Evolutionary conservation across 2,329 filamentous ascomycete species (phyloP).

Genomic region (Fusarium lateritium): DNA sequence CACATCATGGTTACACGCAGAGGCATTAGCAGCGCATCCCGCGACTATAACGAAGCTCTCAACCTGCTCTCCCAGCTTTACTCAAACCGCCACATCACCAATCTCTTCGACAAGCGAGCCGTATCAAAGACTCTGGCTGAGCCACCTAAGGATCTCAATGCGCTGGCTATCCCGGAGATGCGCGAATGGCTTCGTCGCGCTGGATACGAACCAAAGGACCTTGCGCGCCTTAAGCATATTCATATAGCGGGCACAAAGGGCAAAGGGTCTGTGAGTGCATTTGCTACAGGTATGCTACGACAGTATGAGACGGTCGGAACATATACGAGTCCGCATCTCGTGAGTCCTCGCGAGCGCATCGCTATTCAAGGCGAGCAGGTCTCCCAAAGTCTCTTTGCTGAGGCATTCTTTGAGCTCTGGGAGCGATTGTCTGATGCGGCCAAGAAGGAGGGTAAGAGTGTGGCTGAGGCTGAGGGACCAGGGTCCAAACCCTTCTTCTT

Average conservation of each 20-base stretch:
- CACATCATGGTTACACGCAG: constrained; percentile 15
- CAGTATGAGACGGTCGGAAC: constrained; percentile 72
- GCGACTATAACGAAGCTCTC: constrained; percentile 76
- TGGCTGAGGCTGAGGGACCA: constrained; percentile 66
- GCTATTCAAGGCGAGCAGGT: constrained; percentile 82
- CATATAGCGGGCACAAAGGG: constrained; percentile 96
- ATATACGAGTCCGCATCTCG: constrained; percentile 88
- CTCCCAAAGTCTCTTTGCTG: constrained; percentile 76
- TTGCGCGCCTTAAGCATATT: constrained; percentile 68
- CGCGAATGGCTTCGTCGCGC: constrained; percentile 81
- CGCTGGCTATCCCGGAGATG: constrained; percentile 85
- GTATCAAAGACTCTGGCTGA: constrained; percentile 50
- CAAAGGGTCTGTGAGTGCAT: constrained; percentile 90
- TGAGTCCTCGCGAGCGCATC: constrained; percentile 88
- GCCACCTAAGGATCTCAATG: constrained; percentile 72
- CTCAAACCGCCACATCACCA: constrained; percentile 79
- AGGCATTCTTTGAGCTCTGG: constrained; percentile 90
- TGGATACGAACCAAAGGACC: constrained; percentile 73
- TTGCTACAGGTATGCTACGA: constrained; percentile 83
- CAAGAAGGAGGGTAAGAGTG: constrained; percentile 49
- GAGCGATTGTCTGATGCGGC: constrained; percentile 67
- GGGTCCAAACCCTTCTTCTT: constrained; percentile 90
- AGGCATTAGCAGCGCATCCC: constrained; percentile 43
- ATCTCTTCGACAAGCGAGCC: constrained; percentile 61
- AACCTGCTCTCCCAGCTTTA: constrained; percentile 81